A percentile compares a stretch with the other conserved stretches of the same genome.
Conservation (phyloP, 129 eudicot genomes). For the Dittrichia graveolens region DNA sequence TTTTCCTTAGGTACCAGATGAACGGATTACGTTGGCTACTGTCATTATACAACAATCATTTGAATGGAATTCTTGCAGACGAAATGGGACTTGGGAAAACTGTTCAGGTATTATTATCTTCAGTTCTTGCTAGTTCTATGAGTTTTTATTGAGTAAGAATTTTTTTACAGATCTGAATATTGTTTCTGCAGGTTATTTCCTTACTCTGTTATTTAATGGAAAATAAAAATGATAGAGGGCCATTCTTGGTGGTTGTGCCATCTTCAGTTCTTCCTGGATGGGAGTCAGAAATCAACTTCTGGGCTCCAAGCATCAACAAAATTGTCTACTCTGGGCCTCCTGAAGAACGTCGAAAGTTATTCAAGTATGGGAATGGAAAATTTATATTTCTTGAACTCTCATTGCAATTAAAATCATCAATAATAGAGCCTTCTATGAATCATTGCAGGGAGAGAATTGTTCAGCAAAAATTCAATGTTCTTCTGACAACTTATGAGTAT, state of each 20-base stretch:
- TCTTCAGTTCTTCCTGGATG: constrained; percentile 97
- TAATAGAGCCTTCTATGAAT: constrained; percentile 23
- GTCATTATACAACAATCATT: constrained; percentile 91
- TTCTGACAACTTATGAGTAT: constrained; percentile 95
- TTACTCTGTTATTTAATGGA: constrained; percentile 96
- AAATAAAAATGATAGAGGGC: constrained; percentile 93
- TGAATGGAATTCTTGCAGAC: constrained; percentile 98
- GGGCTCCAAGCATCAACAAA: constrained; percentile 93
- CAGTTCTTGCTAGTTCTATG: neutral
- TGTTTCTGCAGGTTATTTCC: constrained; percentile 72
- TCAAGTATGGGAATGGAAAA: constrained; percentile 60
- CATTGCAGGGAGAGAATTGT: constrained; percentile 83
- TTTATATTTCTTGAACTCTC: neutral
- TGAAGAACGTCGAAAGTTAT: constrained; percentile 87
- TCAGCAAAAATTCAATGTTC: constrained; percentile 94
- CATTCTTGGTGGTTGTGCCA: constrained; percentile 96
- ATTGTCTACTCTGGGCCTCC: constrained; percentile 96
- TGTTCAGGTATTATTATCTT: constrained; percentile 69
- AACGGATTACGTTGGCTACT: constrained; percentile 96
- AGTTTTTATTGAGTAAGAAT: constrained; percentile 15
- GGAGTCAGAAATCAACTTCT: constrained; percentile 82
- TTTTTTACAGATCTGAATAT: constrained; percentile 13
- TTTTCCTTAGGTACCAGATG: constrained; percentile 83
- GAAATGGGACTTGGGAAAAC: constrained; percentile 99
- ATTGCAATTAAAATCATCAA: neutral